Conservation (phyloP, 106 monocot species). For the Vanilla planifolia region DNA sequence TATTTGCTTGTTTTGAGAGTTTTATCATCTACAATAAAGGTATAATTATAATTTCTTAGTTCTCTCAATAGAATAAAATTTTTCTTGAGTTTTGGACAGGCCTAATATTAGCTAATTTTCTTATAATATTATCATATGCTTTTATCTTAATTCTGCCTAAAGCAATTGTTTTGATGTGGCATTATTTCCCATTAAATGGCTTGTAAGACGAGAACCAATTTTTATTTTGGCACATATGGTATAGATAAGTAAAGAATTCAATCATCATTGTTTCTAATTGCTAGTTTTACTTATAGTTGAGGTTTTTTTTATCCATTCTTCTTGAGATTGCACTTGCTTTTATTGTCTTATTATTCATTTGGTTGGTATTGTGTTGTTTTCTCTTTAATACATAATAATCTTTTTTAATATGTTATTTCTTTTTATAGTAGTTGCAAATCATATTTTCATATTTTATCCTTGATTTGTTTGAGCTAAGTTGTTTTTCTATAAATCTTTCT, state of each 20-base stretch:
- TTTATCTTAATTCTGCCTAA: not conserved
- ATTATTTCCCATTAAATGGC: not conserved
- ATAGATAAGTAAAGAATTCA: not conserved
- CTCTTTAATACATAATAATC: no score
- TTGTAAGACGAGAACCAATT: not conserved
- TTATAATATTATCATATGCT: not conserved
- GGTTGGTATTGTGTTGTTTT: no score
- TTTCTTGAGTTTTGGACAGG: not conserved
- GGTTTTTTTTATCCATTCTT: no score
- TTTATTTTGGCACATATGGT: not conserved
- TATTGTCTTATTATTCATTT: no score
- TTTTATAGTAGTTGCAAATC: no score
- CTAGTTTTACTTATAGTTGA: no score
- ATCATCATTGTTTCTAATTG: no score
- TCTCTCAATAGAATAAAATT: not conserved
- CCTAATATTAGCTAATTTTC: not conserved
- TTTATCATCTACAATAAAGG: not conserved
- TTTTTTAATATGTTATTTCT: no score
- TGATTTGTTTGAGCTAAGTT: no score
- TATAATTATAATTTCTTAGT: not conserved
- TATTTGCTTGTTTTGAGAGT: not conserved
- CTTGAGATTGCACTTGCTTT: no score
- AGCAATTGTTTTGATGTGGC: not conserved
- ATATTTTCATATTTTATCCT: no score
- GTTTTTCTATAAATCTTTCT: no score